Base-by-base conservation (phyloP, 371 early-diverging fungal genomes). In the Rhizopus stolonifer region DNA sequence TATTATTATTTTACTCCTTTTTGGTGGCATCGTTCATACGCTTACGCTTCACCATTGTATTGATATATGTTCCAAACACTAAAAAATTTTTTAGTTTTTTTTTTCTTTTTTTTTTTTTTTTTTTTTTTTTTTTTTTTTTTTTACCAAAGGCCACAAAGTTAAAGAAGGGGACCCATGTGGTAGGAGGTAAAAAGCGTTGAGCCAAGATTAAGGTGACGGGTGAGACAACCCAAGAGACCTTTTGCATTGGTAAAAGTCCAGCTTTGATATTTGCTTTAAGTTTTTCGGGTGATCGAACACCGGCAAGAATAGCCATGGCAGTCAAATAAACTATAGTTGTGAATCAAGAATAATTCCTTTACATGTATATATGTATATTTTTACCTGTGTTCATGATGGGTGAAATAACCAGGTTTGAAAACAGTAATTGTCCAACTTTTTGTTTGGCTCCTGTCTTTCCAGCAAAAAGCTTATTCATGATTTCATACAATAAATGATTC, bases 131-230 rank as follows among this genome's bases (percentile, higher is more conserved):
- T 24, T n/a, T 31, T n/a, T 44, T 10, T 39, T 11, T 49, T 64
- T 68, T 78, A 78, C 79, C 49, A 64, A 92, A 94, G 18, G 86
- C 87, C 26, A 92, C 74, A 14, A 87, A 34, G 71, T 92, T 91
- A 79, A 92, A 94, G 81, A 91, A 94, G 17, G 94, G 93, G n/a
- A 90, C 85, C 93, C 93, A 94, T 39, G 87, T 74, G 46, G 80
- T 77, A 24, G 84, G 88, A 10, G 84, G 82, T 50, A 92, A 61
- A 60, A 83, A 85, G 69, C 81, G 83, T 76, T 88, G 85, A 9
- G 94, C 93, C 64, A 89, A 75, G 23, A 79, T 72, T 79, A 91
- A 82, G 9, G 84, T 77, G 10, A 82, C 29, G 14, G 93, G 94
- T 53, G 87, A 91, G 34, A 92, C 77, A 21, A 84, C 63, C 91